Conservation (phyloP, 2,329 filamentous ascomycete species). For the Didymella glomerata region DNA sequence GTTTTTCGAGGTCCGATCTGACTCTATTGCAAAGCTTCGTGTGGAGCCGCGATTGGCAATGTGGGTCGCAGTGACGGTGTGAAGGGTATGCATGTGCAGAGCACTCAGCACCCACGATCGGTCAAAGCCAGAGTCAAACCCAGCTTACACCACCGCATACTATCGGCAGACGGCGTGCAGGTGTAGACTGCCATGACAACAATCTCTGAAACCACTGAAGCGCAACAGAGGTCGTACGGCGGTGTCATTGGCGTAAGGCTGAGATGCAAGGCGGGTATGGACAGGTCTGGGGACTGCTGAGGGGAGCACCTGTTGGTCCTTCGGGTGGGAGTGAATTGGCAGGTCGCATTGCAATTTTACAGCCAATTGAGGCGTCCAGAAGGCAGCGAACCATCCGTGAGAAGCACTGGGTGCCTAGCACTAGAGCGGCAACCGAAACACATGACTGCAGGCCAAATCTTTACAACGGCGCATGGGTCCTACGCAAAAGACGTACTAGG, state of each 20-base stretch:
- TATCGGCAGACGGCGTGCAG: not conserved
- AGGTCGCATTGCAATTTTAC: not conserved
- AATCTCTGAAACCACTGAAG: not conserved
- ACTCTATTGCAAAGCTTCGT: not conserved
- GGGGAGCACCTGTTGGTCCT: not conserved
- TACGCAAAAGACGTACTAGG: not conserved
- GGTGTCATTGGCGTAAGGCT: not conserved
- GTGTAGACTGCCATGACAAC: not conserved
- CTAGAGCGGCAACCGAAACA: constrained; percentile 8
- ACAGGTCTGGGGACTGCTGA: not conserved
- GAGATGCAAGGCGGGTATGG: not conserved
- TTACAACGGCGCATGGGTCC: not conserved
- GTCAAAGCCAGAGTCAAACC: not conserved
- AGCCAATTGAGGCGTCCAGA: not conserved
- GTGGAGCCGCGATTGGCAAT: not conserved
- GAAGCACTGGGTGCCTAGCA: constrained; percentile 12
- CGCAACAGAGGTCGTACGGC: not conserved
- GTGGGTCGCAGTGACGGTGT: not conserved
- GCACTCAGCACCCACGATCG: not conserved
- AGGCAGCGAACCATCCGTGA: constrained; percentile 3
- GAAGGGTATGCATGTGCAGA: constrained; percentile 9
- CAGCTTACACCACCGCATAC: not conserved
- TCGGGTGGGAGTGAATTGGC: not conserved
- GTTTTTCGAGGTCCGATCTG: not conserved
- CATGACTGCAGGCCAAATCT: constrained; percentile 3